These are phyloP conservation scores for Gnomoniopsis smithogilvyi DNA, from an alignment of 2,329 filamentous ascomycete genomes.

Conservation along the genomic window DNA sequence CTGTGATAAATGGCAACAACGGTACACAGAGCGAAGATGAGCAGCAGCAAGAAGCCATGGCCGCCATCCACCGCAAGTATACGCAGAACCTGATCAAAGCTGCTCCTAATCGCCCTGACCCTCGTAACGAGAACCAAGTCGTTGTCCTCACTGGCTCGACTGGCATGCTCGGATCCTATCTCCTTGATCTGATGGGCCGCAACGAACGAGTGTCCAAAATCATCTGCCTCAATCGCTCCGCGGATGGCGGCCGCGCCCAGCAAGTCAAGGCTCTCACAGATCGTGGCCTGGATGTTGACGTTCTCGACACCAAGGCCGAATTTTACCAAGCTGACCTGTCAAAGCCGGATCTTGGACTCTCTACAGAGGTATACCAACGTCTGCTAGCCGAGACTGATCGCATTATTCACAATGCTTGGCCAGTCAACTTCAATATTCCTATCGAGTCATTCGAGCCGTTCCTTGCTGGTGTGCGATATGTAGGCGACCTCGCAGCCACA, in stretches of 20 bases:
- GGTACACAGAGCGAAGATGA: slow-evolving; percentile 15
- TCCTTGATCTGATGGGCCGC: slow-evolving; percentile 33
- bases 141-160: slow-evolving; percentile 39
- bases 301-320: slow-evolving; percentile 34
- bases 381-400: slow-evolving; percentile 36
- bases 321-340: slow-evolving; percentile 47
- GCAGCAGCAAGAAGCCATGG: slow-evolving; percentile 16
- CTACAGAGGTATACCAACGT: slow-evolving; percentile 28
- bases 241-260: slow-evolving; percentile 34
- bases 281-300: slow-evolving; percentile 31
- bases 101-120: slow-evolving; percentile 21
- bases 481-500: slow-evolving; percentile 39
- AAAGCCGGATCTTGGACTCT: slow-evolving; percentile 43
- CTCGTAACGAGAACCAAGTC: slow-evolving; percentile 21
- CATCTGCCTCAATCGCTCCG: slow-evolving; percentile 42
- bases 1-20: neutral
- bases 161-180: slow-evolving; percentile 36
- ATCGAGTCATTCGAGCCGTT: slow-evolving; percentile 45
- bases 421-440: slow-evolving; percentile 46
- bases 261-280: slow-evolving; percentile 32
- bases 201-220: slow-evolving; percentile 34
- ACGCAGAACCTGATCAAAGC: slow-evolving; percentile 24
- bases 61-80: slow-evolving; percentile 26
- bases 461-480: slow-evolving; percentile 42
- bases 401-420: slow-evolving; percentile 44